These are phyloP conservation scores for Pulveroboletus ravenelii DNA, from an alignment of 768 basidiomycete genomes.

Conservation along the genomic window DNA sequence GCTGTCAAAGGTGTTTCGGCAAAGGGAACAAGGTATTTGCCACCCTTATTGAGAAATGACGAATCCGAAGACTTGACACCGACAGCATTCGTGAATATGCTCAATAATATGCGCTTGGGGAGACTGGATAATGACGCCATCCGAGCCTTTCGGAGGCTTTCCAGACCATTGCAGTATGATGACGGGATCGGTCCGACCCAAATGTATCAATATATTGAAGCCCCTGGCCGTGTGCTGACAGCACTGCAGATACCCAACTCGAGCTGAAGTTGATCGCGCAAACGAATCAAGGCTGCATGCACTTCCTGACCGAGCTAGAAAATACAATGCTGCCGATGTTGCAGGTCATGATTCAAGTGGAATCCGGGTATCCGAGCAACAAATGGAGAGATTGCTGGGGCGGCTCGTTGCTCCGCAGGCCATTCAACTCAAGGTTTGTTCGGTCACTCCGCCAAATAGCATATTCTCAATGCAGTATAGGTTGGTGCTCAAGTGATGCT, in stretches of 20 bases:
- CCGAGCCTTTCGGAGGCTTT: constrained; percentile 49
- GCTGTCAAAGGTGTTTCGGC: constrained; percentile 78
- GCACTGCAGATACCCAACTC: constrained; percentile 55
- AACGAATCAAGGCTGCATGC: constrained; percentile 50
- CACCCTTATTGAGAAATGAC: not conserved
- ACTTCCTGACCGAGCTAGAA: constrained; percentile 36
- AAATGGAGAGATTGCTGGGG: constrained; percentile 46
- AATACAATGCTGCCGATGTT: constrained; percentile 43
- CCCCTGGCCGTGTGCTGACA: not conserved
- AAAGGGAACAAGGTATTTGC: constrained; percentile 67
- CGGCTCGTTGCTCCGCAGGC: constrained; percentile 53
- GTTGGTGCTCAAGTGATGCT: constrained; percentile 86
- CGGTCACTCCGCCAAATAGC: not conserved
- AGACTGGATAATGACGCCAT: constrained; percentile 41
- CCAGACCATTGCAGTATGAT: constrained; percentile 52
- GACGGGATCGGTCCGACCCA: constrained; percentile 83
- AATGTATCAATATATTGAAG: constrained; percentile 43
- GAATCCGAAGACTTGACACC: not conserved
- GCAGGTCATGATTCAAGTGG: constrained; percentile 45
- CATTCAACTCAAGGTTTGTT: constrained; percentile 47
- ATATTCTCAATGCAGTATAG: constrained; percentile 30
- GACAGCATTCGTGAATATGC: constrained; percentile 72
- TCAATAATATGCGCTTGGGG: constrained; percentile 86
- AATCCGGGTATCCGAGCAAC: constrained; percentile 28
- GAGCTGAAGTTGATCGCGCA: constrained; percentile 66